A percentile compares a stretch with the other conserved stretches of the same genome.
phyloP scores from a whole-genome alignment of 768 basidiomycete genomes.

The Macrocybe gigantea region DNA sequence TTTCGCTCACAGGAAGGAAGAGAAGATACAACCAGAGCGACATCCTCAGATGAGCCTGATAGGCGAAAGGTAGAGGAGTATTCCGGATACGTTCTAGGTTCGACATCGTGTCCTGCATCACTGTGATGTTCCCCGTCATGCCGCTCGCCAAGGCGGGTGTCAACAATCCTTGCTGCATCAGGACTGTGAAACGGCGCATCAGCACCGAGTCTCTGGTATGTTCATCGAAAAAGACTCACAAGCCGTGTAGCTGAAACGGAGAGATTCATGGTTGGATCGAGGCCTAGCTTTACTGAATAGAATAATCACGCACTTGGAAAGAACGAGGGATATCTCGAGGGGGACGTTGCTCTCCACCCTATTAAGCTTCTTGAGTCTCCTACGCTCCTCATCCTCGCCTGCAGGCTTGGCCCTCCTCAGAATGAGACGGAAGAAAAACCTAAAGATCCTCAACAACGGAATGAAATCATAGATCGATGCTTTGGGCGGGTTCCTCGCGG shows the following conservation, averaged over 20 bases:
- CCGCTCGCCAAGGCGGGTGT: slow-evolving; percentile 48
- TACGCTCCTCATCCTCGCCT: slow-evolving; percentile 15
- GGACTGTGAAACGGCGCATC: slow-evolving; percentile 17
- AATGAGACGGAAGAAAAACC: slow-evolving; percentile 28
- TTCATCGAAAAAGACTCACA: slow-evolving; percentile 20
- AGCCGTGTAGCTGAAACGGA: slow-evolving; percentile 26
- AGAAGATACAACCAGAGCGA: slow-evolving; percentile 40
- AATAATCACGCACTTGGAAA: slow-evolving; percentile 27
- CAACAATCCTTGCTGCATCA: slow-evolving; percentile 39
- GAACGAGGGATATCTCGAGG: slow-evolving; percentile 49
- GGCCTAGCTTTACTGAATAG: too few species aligned
- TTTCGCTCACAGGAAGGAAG: slow-evolving; percentile 29
- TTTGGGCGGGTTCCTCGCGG: slow-evolving; percentile 55
- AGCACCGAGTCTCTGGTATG: not conserved
- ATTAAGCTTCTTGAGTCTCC: slow-evolving; percentile 27
- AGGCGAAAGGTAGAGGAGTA: slow-evolving; percentile 65
- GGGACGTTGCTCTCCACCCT: slow-evolving; percentile 56
- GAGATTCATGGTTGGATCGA: too few species aligned
- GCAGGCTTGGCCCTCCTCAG: slow-evolving; percentile 12
- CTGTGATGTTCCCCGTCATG: slow-evolving; percentile 36
- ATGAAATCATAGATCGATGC: slow-evolving; percentile 46
- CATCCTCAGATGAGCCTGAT: slow-evolving; percentile 61
- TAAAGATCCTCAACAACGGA: slow-evolving; percentile 49
- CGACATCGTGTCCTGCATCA: slow-evolving; percentile 50
- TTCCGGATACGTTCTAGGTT: slow-evolving; percentile 59